phyloP scores from a whole-genome alignment of 169 alveolate species.

The Plasmodium yoelii region DNA sequence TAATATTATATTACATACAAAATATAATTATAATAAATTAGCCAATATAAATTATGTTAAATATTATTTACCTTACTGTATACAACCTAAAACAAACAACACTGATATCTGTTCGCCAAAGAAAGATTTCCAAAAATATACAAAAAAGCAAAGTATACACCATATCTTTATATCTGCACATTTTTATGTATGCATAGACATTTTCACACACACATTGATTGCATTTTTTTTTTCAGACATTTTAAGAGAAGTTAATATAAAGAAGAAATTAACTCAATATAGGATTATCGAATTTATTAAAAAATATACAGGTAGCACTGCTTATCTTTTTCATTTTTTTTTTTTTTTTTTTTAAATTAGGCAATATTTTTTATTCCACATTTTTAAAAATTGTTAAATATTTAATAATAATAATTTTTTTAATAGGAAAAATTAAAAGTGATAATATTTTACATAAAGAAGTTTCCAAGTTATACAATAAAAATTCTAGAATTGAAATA shows the following conservation, averaged over 20 bases:
- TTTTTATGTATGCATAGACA: too few relatives aligned
- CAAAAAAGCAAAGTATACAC: constrained; percentile 27
- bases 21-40: constrained; percentile 24
- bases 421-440: constrained; percentile 34
- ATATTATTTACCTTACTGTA: constrained; percentile 60
- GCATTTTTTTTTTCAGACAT: constrained; percentile 5
- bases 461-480: constrained; percentile 27
- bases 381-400: background rate
- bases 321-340: background rate
- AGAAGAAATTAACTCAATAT: constrained; percentile 28
- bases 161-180: background rate
- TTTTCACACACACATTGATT: too few relatives aligned
- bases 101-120: constrained; percentile 24
- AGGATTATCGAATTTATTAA: constrained; percentile 23
- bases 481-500: constrained; percentile 39
- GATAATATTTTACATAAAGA: constrained; percentile 25
- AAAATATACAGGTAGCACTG: constrained; percentile 46
- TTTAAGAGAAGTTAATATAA: constrained; percentile 42
- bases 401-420: background rate
- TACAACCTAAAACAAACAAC: constrained; percentile 70
- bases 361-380: background rate
- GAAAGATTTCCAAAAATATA: constrained; percentile 17
- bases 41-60: constrained; percentile 46
- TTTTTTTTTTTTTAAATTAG: background rate
- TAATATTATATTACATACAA: constrained; percentile 19